Evolutionary conservation across 2,329 filamentous ascomycete genomes (phyloP).

Genomic region (Diaporthe helianthi): DNA sequence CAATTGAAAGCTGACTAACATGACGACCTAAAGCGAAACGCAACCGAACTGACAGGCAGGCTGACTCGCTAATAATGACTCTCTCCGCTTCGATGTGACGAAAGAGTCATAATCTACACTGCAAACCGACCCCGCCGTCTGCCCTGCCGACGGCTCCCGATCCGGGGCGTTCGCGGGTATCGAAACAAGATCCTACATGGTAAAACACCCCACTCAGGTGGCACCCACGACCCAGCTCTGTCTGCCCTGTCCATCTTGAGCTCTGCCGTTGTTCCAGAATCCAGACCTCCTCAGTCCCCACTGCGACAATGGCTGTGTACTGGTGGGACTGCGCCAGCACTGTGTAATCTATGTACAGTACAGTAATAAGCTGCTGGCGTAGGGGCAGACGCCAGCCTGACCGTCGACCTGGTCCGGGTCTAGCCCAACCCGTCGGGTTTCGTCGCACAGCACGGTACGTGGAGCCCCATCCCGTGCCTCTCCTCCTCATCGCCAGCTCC

Average conservation of each 20-base stretch:
- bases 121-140: slow-evolving; percentile 19
- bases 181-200: slow-evolving; percentile 28
- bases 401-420: not conserved
- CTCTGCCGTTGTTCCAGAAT: slow-evolving; percentile 20
- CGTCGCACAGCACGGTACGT: not conserved
- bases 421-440: slow-evolving; percentile 9
- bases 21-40: not conserved
- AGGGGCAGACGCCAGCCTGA: not conserved
- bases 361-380: not conserved
- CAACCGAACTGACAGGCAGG: not conserved
- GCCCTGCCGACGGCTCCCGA: slow-evolving; percentile 27
- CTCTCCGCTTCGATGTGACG: not conserved
- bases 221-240: slow-evolving; percentile 15
- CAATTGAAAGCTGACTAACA: not conserved
- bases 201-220: slow-evolving; percentile 23
- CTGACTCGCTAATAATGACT: not conserved
- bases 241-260: slow-evolving; percentile 14
- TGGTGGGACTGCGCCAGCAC: not conserved
- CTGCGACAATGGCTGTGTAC: slow-evolving; percentile 12
- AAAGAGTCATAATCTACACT: slow-evolving; percentile 7
- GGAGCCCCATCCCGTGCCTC: not conserved
- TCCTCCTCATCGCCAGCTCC: not conserved
- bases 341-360: slow-evolving; percentile 17
- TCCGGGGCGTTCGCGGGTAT: slow-evolving; percentile 26
- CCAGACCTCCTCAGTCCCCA: slow-evolving; percentile 3